Conservation (phyloP, 2,329 filamentous ascomycete genomes). For the Arthrinium puccinioides region DNA sequence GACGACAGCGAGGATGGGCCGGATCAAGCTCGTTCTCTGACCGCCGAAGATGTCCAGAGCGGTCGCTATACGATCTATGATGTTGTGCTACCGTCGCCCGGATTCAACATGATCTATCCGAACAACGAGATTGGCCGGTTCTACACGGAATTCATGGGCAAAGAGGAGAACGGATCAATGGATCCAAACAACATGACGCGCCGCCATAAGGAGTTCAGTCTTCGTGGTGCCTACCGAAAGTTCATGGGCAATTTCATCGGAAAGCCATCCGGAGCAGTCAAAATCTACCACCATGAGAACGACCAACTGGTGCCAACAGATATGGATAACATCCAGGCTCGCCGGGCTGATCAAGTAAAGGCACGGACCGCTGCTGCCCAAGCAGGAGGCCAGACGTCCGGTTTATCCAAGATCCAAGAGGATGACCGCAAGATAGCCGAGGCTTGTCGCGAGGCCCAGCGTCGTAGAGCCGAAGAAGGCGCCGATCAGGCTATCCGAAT, state of each 20-base stretch:
- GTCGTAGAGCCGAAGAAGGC: constrained; percentile 17
- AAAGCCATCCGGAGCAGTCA: constrained; percentile 60
- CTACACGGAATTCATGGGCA: constrained; percentile 82
- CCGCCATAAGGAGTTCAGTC: constrained; percentile 76
- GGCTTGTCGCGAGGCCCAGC: constrained; percentile 15
- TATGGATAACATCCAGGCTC: constrained; percentile 53
- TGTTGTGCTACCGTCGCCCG: constrained; percentile 84
- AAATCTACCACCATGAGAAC: constrained; percentile 59
- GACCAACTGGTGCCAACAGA: constrained; percentile 90
- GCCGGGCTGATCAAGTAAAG: constrained; percentile 18
- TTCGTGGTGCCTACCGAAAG: constrained; percentile 85
- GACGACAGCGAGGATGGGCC: constrained; percentile 35
- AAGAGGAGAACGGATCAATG: constrained; percentile 66
- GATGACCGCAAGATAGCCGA: constrained; percentile 16
- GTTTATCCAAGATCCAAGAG: constrained; percentile 16
- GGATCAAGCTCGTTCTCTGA: constrained; percentile 52
- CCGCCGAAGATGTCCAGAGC: constrained; percentile 67
- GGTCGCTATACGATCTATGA: constrained; percentile 79
- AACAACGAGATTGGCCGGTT: constrained; percentile 74
- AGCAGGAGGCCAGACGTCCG: constrained; percentile 12
- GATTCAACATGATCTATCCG: constrained; percentile 84
- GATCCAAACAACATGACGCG: constrained; percentile 85
- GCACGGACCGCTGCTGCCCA: constrained; percentile 13
- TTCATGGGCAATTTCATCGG: constrained; percentile 66
- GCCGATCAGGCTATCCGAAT: constrained; percentile 16